A percentile compares a stretch with the other conserved stretches of the same genome.
Evolutionary conservation across 148 eudicot species (phyloP).

Genomic region (Cornus controversa): DNA sequence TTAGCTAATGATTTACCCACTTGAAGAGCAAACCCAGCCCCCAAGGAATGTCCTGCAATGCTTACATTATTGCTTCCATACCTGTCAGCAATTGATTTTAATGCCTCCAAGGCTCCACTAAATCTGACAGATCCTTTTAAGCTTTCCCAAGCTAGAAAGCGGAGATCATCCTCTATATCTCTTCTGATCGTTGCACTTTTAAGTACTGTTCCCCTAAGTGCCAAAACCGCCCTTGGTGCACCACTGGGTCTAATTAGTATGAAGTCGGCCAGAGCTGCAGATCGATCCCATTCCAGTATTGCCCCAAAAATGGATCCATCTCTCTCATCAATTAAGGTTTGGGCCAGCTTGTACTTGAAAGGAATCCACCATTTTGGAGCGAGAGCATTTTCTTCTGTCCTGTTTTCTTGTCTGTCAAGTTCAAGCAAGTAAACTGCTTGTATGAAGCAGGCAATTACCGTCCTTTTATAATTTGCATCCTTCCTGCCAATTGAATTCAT

Average conservation of each 20-base stretch:
- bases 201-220: constrained; percentile 76
- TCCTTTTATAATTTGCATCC: constrained; percentile 85
- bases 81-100: constrained; percentile 47
- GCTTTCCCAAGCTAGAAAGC: constrained; percentile 95
- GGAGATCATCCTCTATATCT: constrained; percentile 80
- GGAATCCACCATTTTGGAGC: constrained; percentile 93
- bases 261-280: constrained; percentile 75
- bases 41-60: constrained; percentile 79
- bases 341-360: constrained; percentile 73
- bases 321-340: constrained; percentile 67
- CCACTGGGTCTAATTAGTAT: constrained; percentile 71
- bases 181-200: constrained; percentile 68
- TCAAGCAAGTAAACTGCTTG: constrained; percentile 91
- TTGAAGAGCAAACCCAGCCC: constrained; percentile 91
- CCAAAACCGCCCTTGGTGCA: constrained; percentile 82
- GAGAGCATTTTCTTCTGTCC: constrained; percentile 53
- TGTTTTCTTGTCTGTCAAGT: constrained; percentile 84
- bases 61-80: constrained; percentile 71
- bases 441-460: constrained; percentile 90
- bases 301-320: constrained; percentile 87
- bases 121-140: constrained; percentile 82
- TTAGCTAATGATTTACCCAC: constrained; percentile 79
- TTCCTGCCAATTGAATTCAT: constrained; percentile 46
- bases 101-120: constrained; percentile 49
- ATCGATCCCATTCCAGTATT: constrained; percentile 78